Evolutionary conservation across 1,284 basidiomycete genomes (phyloP).

Genomic region (Phylloboletellus chloephorus): DNA sequence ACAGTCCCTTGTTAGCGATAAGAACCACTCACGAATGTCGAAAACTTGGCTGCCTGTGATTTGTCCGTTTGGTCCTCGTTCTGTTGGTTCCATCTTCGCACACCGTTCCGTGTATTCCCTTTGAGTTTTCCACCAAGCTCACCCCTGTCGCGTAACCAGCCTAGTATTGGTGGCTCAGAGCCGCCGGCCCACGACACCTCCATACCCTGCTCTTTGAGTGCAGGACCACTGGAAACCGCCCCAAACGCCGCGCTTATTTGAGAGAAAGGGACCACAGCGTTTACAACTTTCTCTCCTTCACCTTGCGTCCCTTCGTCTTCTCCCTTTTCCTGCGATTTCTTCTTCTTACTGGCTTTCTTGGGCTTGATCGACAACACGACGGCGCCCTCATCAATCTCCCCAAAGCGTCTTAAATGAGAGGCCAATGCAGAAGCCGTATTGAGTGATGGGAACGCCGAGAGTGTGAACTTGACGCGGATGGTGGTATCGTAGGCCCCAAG

Average conservation of each 20-base stretch:
- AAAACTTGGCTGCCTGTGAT: conserved; percentile 19
- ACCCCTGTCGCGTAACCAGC: conserved; percentile 69
- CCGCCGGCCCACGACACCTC: conserved; percentile 68
- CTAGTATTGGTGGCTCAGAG: conserved; percentile 68
- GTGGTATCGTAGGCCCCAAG: conserved; percentile 67
- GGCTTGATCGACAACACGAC: conserved; percentile 61
- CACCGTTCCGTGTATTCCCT: background rate
- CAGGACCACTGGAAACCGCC: conserved; percentile 51
- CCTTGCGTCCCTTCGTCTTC: conserved; percentile 26
- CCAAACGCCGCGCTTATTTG: conserved; percentile 70
- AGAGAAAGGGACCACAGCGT: conserved; percentile 67
- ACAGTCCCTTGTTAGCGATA: background rate
- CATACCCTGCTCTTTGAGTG: conserved; percentile 38
- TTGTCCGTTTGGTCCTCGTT: conserved; percentile 2
- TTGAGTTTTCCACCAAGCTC: conserved; percentile 41
- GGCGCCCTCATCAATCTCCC: conserved; percentile 52
- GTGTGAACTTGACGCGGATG: conserved; percentile 60
- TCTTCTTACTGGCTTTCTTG: conserved; percentile 33
- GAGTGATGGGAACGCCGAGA: conserved; percentile 53
- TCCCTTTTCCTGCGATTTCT: conserved; percentile 13
- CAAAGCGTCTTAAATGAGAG: conserved; percentile 53
- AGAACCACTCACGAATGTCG: conserved; percentile 29
- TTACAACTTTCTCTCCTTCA: conserved; percentile 57
- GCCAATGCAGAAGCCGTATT: conserved; percentile 47
- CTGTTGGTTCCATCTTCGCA: background rate